Evolutionary conservation across 352 stramenopile genomes (phyloP).

Genomic region (Phytopythium boreale): DNA sequence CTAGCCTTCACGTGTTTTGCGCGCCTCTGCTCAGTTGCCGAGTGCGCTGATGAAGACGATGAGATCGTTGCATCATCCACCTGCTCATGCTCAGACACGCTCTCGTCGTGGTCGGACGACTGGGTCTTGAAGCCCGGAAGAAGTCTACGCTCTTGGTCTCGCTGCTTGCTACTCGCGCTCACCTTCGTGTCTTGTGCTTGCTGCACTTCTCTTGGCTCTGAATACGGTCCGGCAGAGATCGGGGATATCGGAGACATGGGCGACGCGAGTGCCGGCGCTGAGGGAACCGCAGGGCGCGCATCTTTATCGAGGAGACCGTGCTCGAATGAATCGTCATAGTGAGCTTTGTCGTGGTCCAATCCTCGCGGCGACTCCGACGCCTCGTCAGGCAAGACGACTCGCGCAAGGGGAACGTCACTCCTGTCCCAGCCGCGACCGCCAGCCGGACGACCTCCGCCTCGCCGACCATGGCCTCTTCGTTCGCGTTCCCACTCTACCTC

Average conservation of each 20-base stretch:
- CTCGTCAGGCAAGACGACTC: slow-evolving; percentile 5
- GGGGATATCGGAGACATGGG: not conserved
- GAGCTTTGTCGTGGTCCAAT: slow-evolving; percentile 19
- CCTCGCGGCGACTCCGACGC: not conserved
- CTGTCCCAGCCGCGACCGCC: slow-evolving; percentile 19
- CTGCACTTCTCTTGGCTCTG: not conserved
- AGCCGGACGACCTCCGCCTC: slow-evolving; percentile 7
- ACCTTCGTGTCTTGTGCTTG: not conserved
- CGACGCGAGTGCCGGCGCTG: slow-evolving; percentile 30
- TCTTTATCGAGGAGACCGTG: not conserved
- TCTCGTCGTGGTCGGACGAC: not conserved
- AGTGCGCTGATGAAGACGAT: not conserved
- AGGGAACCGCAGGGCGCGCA: slow-evolving; percentile 12
- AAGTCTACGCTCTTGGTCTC: not conserved
- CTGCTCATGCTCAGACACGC: not conserved
- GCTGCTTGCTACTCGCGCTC: not conserved
- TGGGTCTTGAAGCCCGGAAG: not conserved
- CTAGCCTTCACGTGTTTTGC: not conserved
- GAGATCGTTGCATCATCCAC: slow-evolving; percentile 5
- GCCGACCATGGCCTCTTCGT: slow-evolving; percentile 9
- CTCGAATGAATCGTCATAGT: slow-evolving; percentile 19
- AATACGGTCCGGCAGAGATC: not conserved
- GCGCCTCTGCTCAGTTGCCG: not conserved
- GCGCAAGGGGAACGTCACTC: slow-evolving; percentile 8
- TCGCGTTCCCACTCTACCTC: slow-evolving; percentile 6